A percentile compares a stretch with the other conserved stretches of the same genome.
phyloP scores from a whole-genome alignment of 1,284 basidiomycete species.

The Ceratobasidium papillatum region DNA sequence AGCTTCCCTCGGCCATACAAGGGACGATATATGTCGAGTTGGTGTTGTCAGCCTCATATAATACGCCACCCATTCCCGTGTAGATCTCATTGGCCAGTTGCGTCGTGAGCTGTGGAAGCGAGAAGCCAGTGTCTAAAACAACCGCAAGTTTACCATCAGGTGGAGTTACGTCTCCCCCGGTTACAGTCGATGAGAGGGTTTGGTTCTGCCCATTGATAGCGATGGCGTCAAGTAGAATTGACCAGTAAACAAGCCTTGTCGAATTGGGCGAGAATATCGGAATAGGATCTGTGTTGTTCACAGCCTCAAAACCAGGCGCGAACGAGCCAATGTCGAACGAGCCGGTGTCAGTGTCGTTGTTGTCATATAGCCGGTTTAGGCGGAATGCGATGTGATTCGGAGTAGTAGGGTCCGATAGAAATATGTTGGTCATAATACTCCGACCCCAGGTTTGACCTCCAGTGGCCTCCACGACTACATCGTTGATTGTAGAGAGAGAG shows the following conservation, averaged over 20 bases:
- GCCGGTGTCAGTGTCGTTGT: conserved; percentile 18
- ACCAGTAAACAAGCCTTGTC: not conserved
- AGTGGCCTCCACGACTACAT: not conserved
- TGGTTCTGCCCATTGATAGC: conserved; percentile 28
- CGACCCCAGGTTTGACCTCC: conserved; percentile 11
- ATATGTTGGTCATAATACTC: conserved; percentile 23
- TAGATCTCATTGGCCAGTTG: conserved; percentile 24
- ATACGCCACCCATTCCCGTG: conserved; percentile 5
- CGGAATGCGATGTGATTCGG: conserved; percentile 23
- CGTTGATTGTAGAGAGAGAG: conserved; percentile 5
- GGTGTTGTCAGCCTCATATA: not conserved
- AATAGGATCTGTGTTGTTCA: conserved; percentile 13
- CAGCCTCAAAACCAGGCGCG: conserved; percentile 16
- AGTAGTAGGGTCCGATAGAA: conserved; percentile 6
- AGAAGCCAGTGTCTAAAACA: conserved; percentile 21
- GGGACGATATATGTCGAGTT: conserved; percentile 11
- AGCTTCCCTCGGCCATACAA: conserved; percentile 11
- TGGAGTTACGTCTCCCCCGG: not conserved
- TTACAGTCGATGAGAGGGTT: conserved; percentile 1
- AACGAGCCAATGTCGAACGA: conserved; percentile 28
- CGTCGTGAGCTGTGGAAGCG: conserved; percentile 8
- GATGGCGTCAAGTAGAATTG: conserved; percentile 6
- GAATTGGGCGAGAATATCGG: conserved; percentile 1
- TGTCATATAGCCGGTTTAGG: conserved; percentile 6
- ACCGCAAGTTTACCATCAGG: conserved; percentile 18